These are phyloP conservation scores for Trypanosoma cruzi DNA, from an alignment of 208 protist species.

Conservation along the genomic window DNA sequence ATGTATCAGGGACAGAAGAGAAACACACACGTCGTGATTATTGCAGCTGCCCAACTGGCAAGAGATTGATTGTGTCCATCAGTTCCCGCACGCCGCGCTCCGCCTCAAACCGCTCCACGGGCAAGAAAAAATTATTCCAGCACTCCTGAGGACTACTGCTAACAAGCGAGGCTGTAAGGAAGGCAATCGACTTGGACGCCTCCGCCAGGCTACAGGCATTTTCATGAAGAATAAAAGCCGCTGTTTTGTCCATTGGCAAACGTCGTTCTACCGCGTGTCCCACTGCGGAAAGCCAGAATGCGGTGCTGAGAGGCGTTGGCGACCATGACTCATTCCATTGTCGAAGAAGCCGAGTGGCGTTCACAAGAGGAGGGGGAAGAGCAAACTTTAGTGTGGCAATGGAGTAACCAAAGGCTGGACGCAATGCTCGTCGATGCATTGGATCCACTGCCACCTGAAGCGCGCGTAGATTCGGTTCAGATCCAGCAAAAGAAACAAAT, in stretches of 20 bases:
- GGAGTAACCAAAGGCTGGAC: conserved; percentile 67
- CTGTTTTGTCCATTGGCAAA: background rate
- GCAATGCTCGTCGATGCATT: conserved; percentile 39
- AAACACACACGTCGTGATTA: background rate
- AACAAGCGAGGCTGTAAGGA: conserved; percentile 2
- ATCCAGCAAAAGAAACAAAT: conserved; percentile 53
- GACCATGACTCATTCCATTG: conserved; percentile 32
- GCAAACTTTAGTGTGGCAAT: conserved; percentile 38
- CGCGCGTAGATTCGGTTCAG: conserved; percentile 27
- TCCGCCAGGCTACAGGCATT: background rate
- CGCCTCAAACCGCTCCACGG: conserved; percentile 26
- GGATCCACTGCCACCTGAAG: conserved; percentile 37
- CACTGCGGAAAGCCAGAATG: conserved; percentile 72
- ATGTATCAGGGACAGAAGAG: conserved; percentile 11
- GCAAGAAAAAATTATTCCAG: conserved; percentile 39
- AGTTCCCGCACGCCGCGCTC: conserved; percentile 28
- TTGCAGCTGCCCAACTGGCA: conserved; percentile 19
- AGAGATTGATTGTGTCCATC: background rate
- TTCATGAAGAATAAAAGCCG: background rate
- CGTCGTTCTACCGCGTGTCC: conserved; percentile 36
- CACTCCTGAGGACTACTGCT: conserved; percentile 9
- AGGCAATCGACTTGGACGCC: conserved; percentile 18
- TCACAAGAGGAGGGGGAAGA: conserved; percentile 44
- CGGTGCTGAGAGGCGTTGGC: conserved; percentile 19
- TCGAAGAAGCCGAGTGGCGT: conserved; percentile 40